A percentile compares a stretch with the other conserved stretches of the same genome.
Conservation (phyloP, 2,329 filamentous ascomycete species). For the Cadophora sp. region DNA sequence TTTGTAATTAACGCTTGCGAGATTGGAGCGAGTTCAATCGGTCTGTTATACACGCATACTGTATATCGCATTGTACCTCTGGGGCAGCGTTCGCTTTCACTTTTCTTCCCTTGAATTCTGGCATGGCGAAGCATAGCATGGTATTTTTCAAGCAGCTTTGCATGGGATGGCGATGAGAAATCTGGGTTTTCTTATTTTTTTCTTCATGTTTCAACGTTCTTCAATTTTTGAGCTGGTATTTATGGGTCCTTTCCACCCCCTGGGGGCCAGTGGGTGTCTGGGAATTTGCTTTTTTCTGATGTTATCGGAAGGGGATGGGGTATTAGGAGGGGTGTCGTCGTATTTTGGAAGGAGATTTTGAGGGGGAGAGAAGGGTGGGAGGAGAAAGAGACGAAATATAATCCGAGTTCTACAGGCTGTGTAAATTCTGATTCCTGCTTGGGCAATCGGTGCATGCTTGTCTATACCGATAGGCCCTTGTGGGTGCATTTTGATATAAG, state of each 20-base stretch:
- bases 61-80: neutral
- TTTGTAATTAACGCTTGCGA: constrained; percentile 8
- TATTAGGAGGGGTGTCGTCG: neutral
- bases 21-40: neutral
- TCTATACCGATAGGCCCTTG: too few species aligned
- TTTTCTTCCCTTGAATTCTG: neutral
- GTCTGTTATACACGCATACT: neutral
- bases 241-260: neutral
- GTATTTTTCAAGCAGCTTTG: neutral
- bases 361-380: too few species aligned
- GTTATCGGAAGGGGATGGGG: too few species aligned
- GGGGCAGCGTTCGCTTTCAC: neutral
- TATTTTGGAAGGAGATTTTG: neutral
- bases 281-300: neutral
- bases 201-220: constrained; percentile 3
- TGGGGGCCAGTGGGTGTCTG: neutral
- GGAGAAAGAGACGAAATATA: neutral
- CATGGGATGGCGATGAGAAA: constrained; percentile 2
- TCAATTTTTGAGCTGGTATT: neutral
- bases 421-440: neutral
- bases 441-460: too few species aligned
- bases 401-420: neutral
- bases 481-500: neutral
- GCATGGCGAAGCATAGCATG: neutral
- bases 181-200: neutral